Conservation (phyloP, 2,329 filamentous ascomycete species). For the Aurifilum marmelostoma region DNA sequence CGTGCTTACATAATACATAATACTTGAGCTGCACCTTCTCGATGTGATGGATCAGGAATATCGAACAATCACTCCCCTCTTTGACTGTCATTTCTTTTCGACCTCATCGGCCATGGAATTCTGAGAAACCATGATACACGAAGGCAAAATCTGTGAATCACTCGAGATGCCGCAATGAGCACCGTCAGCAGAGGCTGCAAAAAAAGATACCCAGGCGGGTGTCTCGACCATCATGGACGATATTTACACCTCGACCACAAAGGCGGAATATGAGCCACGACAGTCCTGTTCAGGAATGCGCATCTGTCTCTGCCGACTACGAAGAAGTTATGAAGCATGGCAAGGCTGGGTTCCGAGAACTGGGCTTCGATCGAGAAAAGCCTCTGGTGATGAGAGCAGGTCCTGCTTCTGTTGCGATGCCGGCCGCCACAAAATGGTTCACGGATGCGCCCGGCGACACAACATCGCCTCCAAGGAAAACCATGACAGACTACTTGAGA, state of each 20-base stretch:
- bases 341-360: neutral
- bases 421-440: constrained; percentile 26
- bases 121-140: neutral
- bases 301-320: constrained; percentile 6
- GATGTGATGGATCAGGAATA: neutral
- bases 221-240: neutral
- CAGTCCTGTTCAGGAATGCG: neutral
- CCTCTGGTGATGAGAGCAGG: constrained; percentile 22
- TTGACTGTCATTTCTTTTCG: neutral
- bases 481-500: constrained; percentile 15
- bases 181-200: constrained; percentile 1
- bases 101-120: neutral
- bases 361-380: constrained; percentile 14
- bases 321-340: neutral
- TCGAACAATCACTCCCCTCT: neutral
- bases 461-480: neutral
- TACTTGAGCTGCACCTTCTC: neutral
- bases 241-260: neutral
- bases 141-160: neutral
- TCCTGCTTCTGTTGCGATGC: constrained; percentile 6
- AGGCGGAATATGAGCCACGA: neutral
- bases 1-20: neutral
- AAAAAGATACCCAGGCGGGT: neutral
- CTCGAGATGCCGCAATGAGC: neutral
- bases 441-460: neutral